Evolutionary conservation across 805 yeast species (phyloP), one percentile per base, ranked within the genome.

Genomic region (Starmerella scarabaei): DNA sequence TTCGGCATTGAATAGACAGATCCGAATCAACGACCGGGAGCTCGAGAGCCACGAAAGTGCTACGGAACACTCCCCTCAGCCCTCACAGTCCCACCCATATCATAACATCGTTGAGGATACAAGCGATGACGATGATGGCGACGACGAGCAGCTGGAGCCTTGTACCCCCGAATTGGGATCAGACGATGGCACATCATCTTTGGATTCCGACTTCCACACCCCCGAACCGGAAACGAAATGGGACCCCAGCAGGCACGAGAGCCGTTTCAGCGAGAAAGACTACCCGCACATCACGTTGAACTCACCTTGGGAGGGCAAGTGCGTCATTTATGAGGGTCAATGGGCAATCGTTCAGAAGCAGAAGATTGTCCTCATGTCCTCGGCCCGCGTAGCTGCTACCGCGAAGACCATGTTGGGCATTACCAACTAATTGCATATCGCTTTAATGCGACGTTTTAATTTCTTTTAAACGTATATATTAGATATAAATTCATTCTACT

Each of bases 261-360:
- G 47, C 30, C 33, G 50, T 14, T 47, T 47, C 37, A 42, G 43
- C 19, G 50, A 42, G 26, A 41, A 44, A 21, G 52, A 48, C 30
- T 48, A 38, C 40, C 52, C 51, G 7, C 51, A 47, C n/a, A 40
- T 48, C 3, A 19, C 34, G 2, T 11, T 36, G 6, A 32, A 48
- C 29, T 24, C 51, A 4, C 16, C 43, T 1, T 48, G 52, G 52
- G 52, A 48, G 15, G 52, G 52, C 8, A 48, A 43, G 33, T 31
- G 20, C 28, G 28, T 47, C 9, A 18, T 48, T 4, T 48, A 47
- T 31, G 28, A 31, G 12, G 52, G 52, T 14, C 40, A 35, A 11
- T 48, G 52, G 52, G 51, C 49, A 8, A 35, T 20, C 4, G 41
- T 48, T 3, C 34, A 23, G 21, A 40, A 42, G 33, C 38, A 36